Percentiles rank a stretch among this genome's conserved stretches.
Evolutionary conservation across 202 grass and related monocot genomes (phyloP).

Genomic region (Miscanthus sacchariflorus): DNA sequence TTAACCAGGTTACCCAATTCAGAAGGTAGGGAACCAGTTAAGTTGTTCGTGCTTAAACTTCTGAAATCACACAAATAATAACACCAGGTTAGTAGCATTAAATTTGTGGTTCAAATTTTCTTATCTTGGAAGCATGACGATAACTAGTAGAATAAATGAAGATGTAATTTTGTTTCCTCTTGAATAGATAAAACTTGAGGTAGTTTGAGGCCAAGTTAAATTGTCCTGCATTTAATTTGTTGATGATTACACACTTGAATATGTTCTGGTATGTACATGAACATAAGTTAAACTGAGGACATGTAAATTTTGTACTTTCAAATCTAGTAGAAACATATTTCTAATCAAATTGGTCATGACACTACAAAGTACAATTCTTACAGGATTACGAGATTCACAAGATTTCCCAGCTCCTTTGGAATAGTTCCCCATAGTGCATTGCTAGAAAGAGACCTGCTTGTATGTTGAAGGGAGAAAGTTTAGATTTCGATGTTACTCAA

Average conservation of each 20-base stretch:
- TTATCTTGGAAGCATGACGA: neutral
- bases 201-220: neutral
- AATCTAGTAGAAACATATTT: neutral
- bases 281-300: neutral
- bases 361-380: constrained; percentile 51
- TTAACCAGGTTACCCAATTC: constrained; percentile 65
- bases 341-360: neutral
- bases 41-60: constrained; percentile 59
- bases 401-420: constrained; percentile 82
- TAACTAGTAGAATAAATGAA: neutral
- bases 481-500: constrained; percentile 3
- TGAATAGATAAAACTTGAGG: neutral
- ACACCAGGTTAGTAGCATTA: neutral
- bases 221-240: neutral
- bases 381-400: constrained; percentile 57
- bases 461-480: constrained; percentile 27
- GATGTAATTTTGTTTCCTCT: neutral
- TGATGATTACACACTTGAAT: constrained; percentile 2
- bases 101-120: neutral
- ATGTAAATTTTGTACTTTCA: neutral
- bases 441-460: constrained; percentile 49
- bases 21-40: constrained; percentile 68
- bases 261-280: neutral
- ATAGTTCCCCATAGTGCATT: constrained; percentile 77
- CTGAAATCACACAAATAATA: constrained; percentile 51